Conservation (phyloP, 805 yeast species). For the Yarrowia bubula region DNA sequence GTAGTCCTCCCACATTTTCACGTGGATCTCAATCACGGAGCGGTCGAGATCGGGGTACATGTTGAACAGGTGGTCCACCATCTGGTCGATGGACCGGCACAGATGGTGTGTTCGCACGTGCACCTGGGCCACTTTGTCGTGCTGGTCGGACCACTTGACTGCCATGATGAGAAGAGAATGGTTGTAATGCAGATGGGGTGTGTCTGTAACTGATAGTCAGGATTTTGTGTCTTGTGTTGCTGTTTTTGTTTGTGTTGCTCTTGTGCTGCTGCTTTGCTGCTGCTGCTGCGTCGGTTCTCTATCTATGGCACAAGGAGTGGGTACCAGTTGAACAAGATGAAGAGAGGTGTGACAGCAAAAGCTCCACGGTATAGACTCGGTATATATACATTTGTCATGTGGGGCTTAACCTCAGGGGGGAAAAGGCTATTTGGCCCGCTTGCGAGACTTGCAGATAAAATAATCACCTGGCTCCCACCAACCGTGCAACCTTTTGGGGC, state of each 20-base stretch:
- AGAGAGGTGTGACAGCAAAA: too few species aligned
- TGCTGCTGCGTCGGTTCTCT: too few species aligned
- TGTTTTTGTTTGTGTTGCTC: too few species aligned
- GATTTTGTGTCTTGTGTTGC: background rate
- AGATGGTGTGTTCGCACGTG: conserved; percentile 20
- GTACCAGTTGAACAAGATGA: background rate
- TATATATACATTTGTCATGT: conserved; percentile 9
- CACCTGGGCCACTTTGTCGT: conserved; percentile 21
- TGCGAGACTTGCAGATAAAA: too few species aligned
- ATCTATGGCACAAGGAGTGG: conserved; percentile 15
- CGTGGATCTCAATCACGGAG: conserved; percentile 15
- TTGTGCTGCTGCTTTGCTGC: too few species aligned
- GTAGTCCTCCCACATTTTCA: conserved; percentile 17
- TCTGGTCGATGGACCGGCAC: conserved; percentile 18
- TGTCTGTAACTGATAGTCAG: background rate
- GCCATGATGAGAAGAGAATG: background rate
- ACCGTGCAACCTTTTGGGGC: too few species aligned
- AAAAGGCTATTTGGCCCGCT: background rate
- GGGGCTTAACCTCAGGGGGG: conserved; percentile 25
- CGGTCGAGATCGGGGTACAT: conserved; percentile 25
- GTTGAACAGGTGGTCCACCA: conserved; percentile 23
- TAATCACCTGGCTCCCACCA: too few species aligned
- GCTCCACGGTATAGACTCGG: background rate
- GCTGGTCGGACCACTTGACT: conserved; percentile 20
- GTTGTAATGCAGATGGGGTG: too few species aligned